These are phyloP conservation scores for Salix dunnii DNA, from an alignment of 345 rosid genomes.

Conservation along the genomic window DNA sequence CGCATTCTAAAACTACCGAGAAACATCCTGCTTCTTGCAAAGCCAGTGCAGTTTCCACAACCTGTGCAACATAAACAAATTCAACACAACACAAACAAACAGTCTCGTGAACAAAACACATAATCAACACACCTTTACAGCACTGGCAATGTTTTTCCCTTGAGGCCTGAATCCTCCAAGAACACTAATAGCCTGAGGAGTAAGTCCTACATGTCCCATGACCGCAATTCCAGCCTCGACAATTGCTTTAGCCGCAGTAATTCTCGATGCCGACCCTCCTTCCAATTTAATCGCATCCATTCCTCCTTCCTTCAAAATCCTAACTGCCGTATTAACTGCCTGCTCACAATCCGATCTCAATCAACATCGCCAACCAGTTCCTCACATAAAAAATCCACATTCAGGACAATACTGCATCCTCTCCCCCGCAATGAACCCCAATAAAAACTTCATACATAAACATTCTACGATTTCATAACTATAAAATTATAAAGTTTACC, in stretches of 20 bases:
- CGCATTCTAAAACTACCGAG: slow-evolving; percentile 87
- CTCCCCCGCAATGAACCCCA: neutral
- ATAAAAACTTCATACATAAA: neutral
- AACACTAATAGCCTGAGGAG: slow-evolving; percentile 96
- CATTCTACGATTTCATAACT: neutral
- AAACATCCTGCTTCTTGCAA: slow-evolving; percentile 93
- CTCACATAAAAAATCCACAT: neutral
- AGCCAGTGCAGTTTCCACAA: slow-evolving; percentile 91
- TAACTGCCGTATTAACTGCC: slow-evolving; percentile 88
- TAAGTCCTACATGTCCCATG: slow-evolving; percentile 92
- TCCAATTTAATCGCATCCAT: slow-evolving; percentile 94
- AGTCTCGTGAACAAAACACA: neutral
- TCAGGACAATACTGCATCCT: neutral
- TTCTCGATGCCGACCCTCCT: slow-evolving; percentile 81
- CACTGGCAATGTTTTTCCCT: slow-evolving; percentile 70
- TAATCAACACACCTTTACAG: slow-evolving; percentile 54
- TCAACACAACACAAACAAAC: neutral
- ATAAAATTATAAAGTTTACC: neutral
- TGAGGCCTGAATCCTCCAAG: slow-evolving; percentile 98
- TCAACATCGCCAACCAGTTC: slow-evolving; percentile 22
- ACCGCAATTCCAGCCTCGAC: slow-evolving; percentile 95
- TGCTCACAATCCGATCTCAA: slow-evolving; percentile 37
- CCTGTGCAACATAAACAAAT: slow-evolving; percentile 39
- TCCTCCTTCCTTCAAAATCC: slow-evolving; percentile 81
- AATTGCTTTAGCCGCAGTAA: slow-evolving; percentile 74